phyloP scores from a whole-genome alignment of 1,139 yeast genomes.

The Kurtzmaniella quercitrusa region DNA sequence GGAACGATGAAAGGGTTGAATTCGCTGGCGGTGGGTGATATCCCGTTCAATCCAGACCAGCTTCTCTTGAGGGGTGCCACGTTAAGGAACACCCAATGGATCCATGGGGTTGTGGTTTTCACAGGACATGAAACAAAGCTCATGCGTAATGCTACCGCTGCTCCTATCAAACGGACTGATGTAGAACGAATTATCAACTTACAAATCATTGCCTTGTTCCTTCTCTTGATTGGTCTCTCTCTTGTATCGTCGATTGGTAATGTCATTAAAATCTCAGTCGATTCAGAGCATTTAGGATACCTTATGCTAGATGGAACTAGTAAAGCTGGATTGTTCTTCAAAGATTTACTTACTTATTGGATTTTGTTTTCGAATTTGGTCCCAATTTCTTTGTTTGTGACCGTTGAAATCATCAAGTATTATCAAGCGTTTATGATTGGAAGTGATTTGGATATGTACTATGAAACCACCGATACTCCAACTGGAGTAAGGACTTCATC shows the following conservation, averaged over 20 bases:
- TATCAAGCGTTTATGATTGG: constrained; percentile 93
- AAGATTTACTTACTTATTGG: constrained; percentile 90
- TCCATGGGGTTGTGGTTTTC: constrained; percentile 87
- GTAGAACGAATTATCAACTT: constrained; percentile 93
- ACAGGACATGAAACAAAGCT: constrained; percentile 98
- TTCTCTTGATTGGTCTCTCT: constrained; percentile 69
- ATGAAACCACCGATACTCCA: constrained; percentile 85
- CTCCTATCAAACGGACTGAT: constrained; percentile 95
- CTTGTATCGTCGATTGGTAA: constrained; percentile 85
- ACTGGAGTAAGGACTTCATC: constrained; percentile 94
- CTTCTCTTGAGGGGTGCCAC: constrained; percentile 92
- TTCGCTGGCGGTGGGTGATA: constrained; percentile 45
- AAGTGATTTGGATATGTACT: constrained; percentile 90
- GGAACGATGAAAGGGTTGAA: constrained; percentile 62
- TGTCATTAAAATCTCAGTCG: constrained; percentile 64
- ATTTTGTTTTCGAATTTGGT: constrained; percentile 91
- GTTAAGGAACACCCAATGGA: constrained; percentile 90
- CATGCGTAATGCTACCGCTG: constrained; percentile 98
- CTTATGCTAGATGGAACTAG: constrained; percentile 67
- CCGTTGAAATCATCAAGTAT: constrained; percentile 91
- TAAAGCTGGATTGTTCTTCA: constrained; percentile 69
- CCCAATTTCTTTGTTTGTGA: constrained; percentile 91
- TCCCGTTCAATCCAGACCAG: constrained; percentile 85
- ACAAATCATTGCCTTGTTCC: constrained; percentile 85
- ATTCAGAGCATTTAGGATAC: constrained; percentile 53